Conservation (phyloP, 2,329 filamentous ascomycete genomes). For the Ophiostoma piceae region DNA sequence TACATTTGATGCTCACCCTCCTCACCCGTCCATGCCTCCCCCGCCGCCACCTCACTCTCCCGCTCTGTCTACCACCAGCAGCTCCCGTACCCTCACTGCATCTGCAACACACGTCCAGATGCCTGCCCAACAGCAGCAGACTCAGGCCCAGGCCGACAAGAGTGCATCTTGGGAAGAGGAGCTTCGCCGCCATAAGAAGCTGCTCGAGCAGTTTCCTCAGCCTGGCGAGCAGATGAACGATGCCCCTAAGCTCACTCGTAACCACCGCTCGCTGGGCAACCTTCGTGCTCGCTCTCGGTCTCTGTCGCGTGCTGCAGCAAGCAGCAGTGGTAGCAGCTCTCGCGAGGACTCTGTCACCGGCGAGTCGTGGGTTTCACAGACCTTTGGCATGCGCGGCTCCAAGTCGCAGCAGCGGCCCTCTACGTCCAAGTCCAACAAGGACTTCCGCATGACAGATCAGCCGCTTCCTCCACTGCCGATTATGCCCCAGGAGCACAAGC, state of each 20-base stretch:
- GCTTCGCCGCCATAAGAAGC: constrained; percentile 22
- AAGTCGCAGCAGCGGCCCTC: constrained; percentile 15
- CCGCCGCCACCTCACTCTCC: background rate
- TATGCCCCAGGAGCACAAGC: background rate
- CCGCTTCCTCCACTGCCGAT: background rate
- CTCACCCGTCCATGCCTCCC: constrained; percentile 11
- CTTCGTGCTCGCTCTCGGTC: constrained; percentile 23
- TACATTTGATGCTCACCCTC: background rate
- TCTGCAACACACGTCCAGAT: background rate
- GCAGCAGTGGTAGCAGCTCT: background rate
- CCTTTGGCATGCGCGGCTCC: constrained; percentile 7
- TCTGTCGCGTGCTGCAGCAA: constrained; percentile 17
- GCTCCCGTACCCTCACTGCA: background rate
- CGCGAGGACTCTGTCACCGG: constrained; percentile 6
- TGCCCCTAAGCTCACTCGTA: constrained; percentile 18
- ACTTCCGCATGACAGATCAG: constrained; percentile 10
- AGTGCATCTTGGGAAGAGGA: constrained; percentile 21
- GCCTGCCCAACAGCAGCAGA: background rate
- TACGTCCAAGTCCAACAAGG: constrained; percentile 19
- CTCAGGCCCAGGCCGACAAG: background rate
- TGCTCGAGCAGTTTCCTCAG: constrained; percentile 23
- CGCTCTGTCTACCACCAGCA: background rate
- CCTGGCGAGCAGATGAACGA: constrained; percentile 7
- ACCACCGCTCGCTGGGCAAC: constrained; percentile 26
- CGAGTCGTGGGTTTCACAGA: background rate